Evolutionary conservation across 2,329 filamentous ascomycete genomes (phyloP), one percentile per base, ranked within the genome.

Genomic region (Colletotrichum karsti): DNA sequence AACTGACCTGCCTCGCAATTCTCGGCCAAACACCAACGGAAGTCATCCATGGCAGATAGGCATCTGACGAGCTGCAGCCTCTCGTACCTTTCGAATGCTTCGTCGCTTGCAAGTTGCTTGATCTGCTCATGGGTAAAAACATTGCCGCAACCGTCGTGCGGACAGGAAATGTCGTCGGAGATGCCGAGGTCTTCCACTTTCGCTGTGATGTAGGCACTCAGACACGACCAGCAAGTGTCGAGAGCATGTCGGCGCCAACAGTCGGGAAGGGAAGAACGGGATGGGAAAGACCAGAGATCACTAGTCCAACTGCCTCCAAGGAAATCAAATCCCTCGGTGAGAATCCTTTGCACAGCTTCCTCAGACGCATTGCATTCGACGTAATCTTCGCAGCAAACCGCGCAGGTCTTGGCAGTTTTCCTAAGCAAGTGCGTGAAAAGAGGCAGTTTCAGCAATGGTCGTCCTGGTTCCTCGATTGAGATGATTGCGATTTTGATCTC

Each of bases 11-110:
- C 62, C 0, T 63, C 35, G 70, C 74, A 76, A 10, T 67, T 69
- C 7, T 70, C 53, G 22, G 71, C 65, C 6, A 76, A 68, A 35
- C 75, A 76, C 74, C 75, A 74, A 9, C 71, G 68, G 63, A 74
- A 74, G 61, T 61, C 61, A 2, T 70, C 70, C 53, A 3, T 26
- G 22, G 8, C 61, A 26, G 2, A 72, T 48, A 28, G 42, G 54
- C 7, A n/a, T 20, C 18, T 63, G 41, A 9, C 69, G 59, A 4
- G 60, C n/a, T 50, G 44, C 4, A 69, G 41, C 26, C 55, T 51
- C 46, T 73, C 69, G 63, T 73, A 73, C 7, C 51, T 44, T 10
- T 59, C 63, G 35, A 62, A 69, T 3, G 63, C 63, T 20, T 59
- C 58, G 8, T 48, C 26, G 8, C 44, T 13, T 12, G 63, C 35